A percentile compares a stretch with the other conserved stretches of the same genome.
Conservation (phyloP, 768 basidiomycete species). For the Pilatotrama ljubarskyi region DNA sequence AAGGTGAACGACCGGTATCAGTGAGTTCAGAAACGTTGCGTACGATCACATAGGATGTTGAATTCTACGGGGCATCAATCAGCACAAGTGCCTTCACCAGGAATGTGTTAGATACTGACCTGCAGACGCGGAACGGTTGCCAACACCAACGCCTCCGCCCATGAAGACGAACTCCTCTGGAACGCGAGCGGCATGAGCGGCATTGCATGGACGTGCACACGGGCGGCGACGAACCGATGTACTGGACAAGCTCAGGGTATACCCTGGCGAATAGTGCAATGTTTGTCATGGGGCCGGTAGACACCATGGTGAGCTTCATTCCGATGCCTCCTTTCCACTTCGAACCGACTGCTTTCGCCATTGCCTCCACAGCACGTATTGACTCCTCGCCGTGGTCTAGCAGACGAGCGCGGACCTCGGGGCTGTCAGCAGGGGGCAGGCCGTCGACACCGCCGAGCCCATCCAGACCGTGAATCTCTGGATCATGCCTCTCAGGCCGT, state of each 20-base stretch:
- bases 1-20: neutral
- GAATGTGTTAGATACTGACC: constrained; percentile 35
- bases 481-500: constrained; percentile 58
- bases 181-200: neutral
- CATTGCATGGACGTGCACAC: too few species aligned
- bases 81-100: too few species aligned
- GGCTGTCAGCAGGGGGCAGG: constrained; percentile 51
- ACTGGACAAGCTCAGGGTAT: constrained; percentile 51
- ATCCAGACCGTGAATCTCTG: constrained; percentile 80
- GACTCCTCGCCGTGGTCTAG: constrained; percentile 41
- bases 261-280: constrained; percentile 45
- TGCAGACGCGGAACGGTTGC: constrained; percentile 78
- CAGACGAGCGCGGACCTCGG: constrained; percentile 51
- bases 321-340: constrained; percentile 62
- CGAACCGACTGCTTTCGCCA: constrained; percentile 54
- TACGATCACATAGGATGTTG: constrained; percentile 82
- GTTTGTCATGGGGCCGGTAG: constrained; percentile 86
- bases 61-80: constrained; percentile 49
- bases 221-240: constrained; percentile 41
- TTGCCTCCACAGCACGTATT: constrained; percentile 66
- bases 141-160: constrained; percentile 88
- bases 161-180: constrained; percentile 76
- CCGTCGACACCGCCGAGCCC: constrained; percentile 87
- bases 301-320: constrained; percentile 64
- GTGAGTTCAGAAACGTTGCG: constrained; percentile 28